A percentile compares a stretch with the other conserved stretches of the same genome.
These are phyloP conservation scores for Mycena amicta DNA, from an alignment of 768 basidiomycete species.

Conservation along the genomic window DNA sequence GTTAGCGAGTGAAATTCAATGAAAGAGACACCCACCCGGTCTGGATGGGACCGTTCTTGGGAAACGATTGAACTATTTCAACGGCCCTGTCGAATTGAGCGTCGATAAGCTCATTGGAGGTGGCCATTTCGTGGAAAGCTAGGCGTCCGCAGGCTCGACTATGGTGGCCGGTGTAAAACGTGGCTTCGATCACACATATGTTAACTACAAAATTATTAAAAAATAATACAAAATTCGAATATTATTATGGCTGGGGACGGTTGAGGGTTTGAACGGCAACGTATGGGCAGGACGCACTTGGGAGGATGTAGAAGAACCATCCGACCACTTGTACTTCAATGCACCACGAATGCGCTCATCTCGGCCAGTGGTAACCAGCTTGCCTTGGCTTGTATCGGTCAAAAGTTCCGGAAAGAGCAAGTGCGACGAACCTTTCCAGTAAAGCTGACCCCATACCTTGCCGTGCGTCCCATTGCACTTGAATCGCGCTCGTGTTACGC, in stretches of 20 bases:
- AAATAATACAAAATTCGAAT: background rate
- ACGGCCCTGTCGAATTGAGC: slow-evolving; percentile 92
- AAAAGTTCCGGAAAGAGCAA: background rate
- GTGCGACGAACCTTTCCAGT: slow-evolving; percentile 69
- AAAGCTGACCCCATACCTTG: slow-evolving; percentile 79
- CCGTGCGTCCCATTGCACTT: slow-evolving; percentile 77
- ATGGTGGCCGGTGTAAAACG: background rate
- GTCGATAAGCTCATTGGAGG: slow-evolving; percentile 68
- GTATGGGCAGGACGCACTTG: background rate
- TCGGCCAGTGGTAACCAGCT: slow-evolving; percentile 51
- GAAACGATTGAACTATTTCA: slow-evolving; percentile 88
- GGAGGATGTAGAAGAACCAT: slow-evolving; percentile 50
- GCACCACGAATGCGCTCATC: slow-evolving; percentile 71
- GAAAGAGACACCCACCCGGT: slow-evolving; percentile 48
- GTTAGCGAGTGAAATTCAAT: background rate
- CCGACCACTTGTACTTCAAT: slow-evolving; percentile 74
- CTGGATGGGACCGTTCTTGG: slow-evolving; percentile 93
- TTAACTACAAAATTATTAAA: too few species aligned
- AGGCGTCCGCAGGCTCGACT: background rate
- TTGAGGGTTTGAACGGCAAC: background rate
- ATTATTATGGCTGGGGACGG: background rate
- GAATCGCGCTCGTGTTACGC: slow-evolving; percentile 68
- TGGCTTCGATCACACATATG: too few species aligned
- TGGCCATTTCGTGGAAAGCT: slow-evolving; percentile 28
- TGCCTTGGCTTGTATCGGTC: slow-evolving; percentile 44